Evolutionary conservation across 2,329 filamentous ascomycete species (phyloP).

Genomic region (Macrophomina pseudophaseolina): DNA sequence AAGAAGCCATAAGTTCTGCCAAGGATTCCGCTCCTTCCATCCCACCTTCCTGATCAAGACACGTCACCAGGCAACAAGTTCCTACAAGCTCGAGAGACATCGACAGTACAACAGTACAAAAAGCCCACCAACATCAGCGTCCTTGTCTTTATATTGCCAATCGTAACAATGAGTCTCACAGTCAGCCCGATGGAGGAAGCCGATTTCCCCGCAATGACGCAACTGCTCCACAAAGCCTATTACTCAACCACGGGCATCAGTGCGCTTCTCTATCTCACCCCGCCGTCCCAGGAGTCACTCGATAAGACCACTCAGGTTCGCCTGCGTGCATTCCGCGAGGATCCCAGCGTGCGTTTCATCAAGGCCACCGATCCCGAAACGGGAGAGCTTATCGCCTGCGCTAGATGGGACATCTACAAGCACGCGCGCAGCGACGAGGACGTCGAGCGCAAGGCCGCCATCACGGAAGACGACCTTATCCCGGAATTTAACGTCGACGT

Average conservation of each 20-base stretch:
- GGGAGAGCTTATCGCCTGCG: slow-evolving; percentile 18
- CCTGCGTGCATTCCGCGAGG: background rate
- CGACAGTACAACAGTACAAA: too few relatives aligned
- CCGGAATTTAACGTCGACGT: slow-evolving; percentile 8
- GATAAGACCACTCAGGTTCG: slow-evolving; percentile 2
- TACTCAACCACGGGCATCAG: slow-evolving; percentile 17
- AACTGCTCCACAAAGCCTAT: slow-evolving; percentile 17
- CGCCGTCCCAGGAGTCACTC: background rate
- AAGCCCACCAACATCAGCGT: background rate
- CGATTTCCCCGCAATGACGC: slow-evolving; percentile 14
- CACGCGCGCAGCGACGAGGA: slow-evolving; percentile 3
- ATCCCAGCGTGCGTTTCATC: slow-evolving; percentile 8
- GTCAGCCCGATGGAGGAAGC: slow-evolving; percentile 7
- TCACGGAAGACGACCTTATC: slow-evolving; percentile 10
- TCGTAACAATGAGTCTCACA: background rate
- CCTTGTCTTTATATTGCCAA: background rate
- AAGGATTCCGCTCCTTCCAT: slow-evolving; percentile 8
- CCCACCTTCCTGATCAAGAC: slow-evolving; percentile 9
- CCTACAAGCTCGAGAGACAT: background rate
- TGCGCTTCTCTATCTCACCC: slow-evolving; percentile 9
- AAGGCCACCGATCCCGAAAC: slow-evolving; percentile 23
- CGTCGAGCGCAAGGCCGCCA: background rate
- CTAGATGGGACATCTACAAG: slow-evolving; percentile 18
- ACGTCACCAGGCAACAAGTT: background rate
- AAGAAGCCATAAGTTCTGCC: background rate